These are phyloP conservation scores for Phalaenopsis aphrodite DNA, from an alignment of 106 monocot genomes.

Conservation along the genomic window DNA sequence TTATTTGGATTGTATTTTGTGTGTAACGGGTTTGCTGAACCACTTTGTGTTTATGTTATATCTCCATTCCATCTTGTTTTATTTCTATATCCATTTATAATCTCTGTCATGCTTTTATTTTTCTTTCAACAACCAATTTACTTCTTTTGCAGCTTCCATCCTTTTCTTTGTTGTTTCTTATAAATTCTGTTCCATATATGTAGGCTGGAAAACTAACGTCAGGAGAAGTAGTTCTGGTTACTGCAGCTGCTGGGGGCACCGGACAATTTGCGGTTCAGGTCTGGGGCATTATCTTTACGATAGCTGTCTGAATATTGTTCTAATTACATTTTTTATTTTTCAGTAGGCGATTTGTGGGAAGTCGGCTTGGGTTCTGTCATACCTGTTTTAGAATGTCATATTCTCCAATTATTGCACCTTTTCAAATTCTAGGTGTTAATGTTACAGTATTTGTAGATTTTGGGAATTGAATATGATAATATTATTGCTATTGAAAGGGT, in stretches of 20 bases:
- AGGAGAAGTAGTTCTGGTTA: constrained; percentile 68
- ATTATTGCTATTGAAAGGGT: too few relatives aligned
- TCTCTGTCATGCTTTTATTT: neutral
- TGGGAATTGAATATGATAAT: too few relatives aligned
- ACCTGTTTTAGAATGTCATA: too few relatives aligned
- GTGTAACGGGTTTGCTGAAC: neutral
- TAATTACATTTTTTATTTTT: neutral
- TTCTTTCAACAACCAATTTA: neutral
- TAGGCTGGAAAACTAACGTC: constrained; percentile 77
- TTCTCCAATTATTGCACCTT: too few relatives aligned
- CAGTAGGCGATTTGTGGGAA: too few relatives aligned
- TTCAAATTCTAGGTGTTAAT: too few relatives aligned
- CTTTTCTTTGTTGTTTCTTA: neutral
- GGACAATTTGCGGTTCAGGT: constrained; percentile 99
- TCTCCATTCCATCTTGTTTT: neutral
- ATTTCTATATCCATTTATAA: neutral
- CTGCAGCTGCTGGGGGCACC: constrained; percentile 97
- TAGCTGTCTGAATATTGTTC: neutral
- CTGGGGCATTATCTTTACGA: constrained; percentile 1
- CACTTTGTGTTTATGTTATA: neutral
- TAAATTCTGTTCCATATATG: constrained; percentile 7
- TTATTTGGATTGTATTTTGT: neutral
- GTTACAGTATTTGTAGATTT: too few relatives aligned
- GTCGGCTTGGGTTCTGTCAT: too few relatives aligned
- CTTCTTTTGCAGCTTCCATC: too few relatives aligned